Percentiles rank a stretch among this genome's conserved stretches.
These are phyloP conservation scores for Gaertneriomyces semiglobifer DNA, from an alignment of 192 early-diverging fungal species.

Conservation along the genomic window DNA sequence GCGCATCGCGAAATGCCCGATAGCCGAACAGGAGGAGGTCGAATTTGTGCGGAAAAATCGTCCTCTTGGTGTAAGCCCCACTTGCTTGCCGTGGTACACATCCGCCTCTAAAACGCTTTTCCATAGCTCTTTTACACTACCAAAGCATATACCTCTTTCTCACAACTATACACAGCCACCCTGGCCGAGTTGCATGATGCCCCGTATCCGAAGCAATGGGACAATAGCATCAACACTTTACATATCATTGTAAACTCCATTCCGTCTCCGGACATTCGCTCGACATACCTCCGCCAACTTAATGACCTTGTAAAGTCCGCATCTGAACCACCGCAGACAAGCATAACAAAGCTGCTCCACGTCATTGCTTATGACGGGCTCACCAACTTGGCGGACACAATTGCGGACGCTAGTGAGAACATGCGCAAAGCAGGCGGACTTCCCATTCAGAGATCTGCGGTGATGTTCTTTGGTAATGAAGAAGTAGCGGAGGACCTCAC, in stretches of 20 bases:
- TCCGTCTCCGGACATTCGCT: slow-evolving; percentile 8
- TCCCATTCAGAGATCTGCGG: slow-evolving; percentile 8
- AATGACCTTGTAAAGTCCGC: slow-evolving; percentile 20
- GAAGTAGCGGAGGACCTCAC: slow-evolving; percentile 3
- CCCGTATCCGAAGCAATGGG: neutral
- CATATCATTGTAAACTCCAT: neutral
- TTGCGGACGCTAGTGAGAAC: slow-evolving; percentile 33
- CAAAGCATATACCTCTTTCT: neutral
- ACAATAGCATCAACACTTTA: neutral
- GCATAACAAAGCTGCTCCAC: slow-evolving; percentile 1
- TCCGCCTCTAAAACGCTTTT: slow-evolving; percentile 14
- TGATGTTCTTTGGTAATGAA: slow-evolving; percentile 12
- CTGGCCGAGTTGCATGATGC: neutral
- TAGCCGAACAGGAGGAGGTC: neutral
- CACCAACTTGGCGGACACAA: slow-evolving; percentile 19
- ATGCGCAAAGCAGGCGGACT: slow-evolving; percentile 5
- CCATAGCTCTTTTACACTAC: neutral
- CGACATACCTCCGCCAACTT: slow-evolving; percentile 13
- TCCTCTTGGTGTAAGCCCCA: too few relatives aligned
- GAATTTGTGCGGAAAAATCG: neutral
- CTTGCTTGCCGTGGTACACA: too few relatives aligned
- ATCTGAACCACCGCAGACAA: neutral
- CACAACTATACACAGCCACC: neutral
- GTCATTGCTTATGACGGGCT: slow-evolving; percentile 32
- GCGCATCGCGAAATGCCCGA: slow-evolving; percentile 1